Percentiles rank a stretch among this genome's conserved stretches.
Conservation (phyloP, 371 early-diverging fungal species). For the Mortierella sp. region DNA sequence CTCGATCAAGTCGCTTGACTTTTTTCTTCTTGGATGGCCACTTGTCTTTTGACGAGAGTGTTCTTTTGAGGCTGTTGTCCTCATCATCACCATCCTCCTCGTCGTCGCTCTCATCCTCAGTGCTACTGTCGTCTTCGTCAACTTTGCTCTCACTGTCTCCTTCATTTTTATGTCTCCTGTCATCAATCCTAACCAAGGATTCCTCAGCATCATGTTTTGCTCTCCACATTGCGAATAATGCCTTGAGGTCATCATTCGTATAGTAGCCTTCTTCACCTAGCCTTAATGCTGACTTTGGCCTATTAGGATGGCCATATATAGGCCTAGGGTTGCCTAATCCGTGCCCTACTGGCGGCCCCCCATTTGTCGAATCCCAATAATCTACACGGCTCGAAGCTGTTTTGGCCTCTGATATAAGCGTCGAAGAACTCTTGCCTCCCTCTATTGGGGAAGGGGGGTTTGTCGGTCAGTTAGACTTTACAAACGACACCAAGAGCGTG, state of each 20-base stretch:
- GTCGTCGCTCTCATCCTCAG: slow-evolving; percentile 1
- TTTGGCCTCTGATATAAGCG: not conserved
- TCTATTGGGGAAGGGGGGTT: too few relatives aligned
- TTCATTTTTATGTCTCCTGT: not conserved
- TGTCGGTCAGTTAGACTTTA: too few relatives aligned
- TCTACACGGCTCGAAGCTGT: not conserved
- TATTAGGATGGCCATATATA: too few relatives aligned
- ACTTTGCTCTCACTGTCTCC: not conserved
- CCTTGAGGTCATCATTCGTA: slow-evolving; percentile 9
- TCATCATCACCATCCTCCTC: not conserved
- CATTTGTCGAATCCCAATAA: not conserved
- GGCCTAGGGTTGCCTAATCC: not conserved
- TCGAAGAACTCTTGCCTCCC: too few relatives aligned
- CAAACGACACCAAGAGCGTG: not conserved
- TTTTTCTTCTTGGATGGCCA: not conserved
- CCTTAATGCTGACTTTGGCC: not conserved
- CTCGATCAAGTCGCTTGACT: not conserved
- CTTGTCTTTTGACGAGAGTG: not conserved
- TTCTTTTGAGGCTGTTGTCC: not conserved
- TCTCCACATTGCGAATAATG: slow-evolving; percentile 5
- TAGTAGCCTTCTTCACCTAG: slow-evolving; percentile 24
- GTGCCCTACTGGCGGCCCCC: not conserved
- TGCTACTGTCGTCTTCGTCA: not conserved
- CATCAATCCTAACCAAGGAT: not conserved
- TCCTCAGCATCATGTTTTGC: not conserved